Conservation (phyloP, 306 rosid genomes). For the Acacia melanoxylon region DNA sequence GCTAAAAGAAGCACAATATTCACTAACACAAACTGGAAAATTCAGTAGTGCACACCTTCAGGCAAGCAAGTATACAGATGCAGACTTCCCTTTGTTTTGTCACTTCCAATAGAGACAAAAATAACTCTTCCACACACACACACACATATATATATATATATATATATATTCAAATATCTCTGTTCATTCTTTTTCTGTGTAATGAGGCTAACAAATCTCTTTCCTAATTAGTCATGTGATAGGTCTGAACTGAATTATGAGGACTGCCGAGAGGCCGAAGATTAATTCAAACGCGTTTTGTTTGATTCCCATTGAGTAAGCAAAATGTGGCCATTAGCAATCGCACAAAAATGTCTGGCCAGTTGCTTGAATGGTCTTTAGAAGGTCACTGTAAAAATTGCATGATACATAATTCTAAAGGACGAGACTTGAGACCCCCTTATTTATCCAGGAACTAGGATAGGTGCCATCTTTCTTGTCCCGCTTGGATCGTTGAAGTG, state of each 20-base stretch:
- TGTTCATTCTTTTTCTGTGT: background rate
- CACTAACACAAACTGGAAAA: background rate
- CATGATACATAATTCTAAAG: background rate
- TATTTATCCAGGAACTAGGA: background rate
- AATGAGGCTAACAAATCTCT: background rate
- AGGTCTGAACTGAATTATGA: background rate
- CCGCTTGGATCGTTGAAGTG: too few species aligned
- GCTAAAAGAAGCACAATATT: background rate
- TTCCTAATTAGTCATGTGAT: background rate
- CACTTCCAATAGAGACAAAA: background rate
- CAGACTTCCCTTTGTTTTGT: background rate
- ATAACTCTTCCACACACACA: background rate
- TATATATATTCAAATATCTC: background rate
- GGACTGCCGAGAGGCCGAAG: background rate
- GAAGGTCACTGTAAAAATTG: background rate
- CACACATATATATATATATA: too few species aligned
- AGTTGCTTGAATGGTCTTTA: background rate
- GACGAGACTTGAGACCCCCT: background rate
- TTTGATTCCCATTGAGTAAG: background rate
- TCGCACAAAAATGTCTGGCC: background rate
- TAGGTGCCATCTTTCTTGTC: too few species aligned
- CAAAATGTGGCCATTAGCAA: background rate
- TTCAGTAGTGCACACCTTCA: background rate
- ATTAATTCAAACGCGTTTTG: background rate
- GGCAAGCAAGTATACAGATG: background rate